phyloP scores from a whole-genome alignment of 2,329 filamentous ascomycete species.

The Allantophomopsis lycopodina region DNA sequence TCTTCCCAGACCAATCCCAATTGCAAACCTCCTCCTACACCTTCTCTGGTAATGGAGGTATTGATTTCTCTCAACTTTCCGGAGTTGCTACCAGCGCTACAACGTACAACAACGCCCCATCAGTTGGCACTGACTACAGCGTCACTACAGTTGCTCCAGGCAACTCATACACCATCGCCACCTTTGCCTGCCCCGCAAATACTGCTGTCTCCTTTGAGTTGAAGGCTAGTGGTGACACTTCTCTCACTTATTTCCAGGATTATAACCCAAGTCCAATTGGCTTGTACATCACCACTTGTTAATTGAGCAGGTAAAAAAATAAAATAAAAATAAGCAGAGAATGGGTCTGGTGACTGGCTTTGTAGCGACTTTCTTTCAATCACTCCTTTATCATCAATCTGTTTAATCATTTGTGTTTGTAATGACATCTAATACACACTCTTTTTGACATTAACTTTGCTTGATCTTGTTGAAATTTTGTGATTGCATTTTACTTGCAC shows the following conservation, averaged over 20 bases:
- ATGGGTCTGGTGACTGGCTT: too few species aligned
- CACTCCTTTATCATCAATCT: too few species aligned
- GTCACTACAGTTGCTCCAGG: constrained; percentile 32
- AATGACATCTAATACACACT: too few species aligned
- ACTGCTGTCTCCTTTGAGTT: constrained; percentile 36
- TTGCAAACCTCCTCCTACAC: constrained; percentile 43
- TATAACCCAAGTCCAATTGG: constrained; percentile 34
- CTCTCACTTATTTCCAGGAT: constrained; percentile 49
- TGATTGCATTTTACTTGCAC: too few species aligned
- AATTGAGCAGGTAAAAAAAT: not conserved
- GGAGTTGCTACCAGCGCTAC: constrained; percentile 30
- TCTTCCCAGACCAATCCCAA: constrained; percentile 40
- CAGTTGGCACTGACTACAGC: constrained; percentile 26
- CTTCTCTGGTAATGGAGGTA: constrained; percentile 35
- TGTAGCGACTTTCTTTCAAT: too few species aligned
- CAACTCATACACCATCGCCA: constrained; percentile 35
- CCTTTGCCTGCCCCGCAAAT: constrained; percentile 38
- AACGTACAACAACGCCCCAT: constrained; percentile 37
- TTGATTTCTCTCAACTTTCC: constrained; percentile 35
- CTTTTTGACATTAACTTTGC: too few species aligned
- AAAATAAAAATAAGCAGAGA: too few species aligned
- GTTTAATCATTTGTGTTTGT: too few species aligned
- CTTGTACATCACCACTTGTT: constrained; percentile 21
- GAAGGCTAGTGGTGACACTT: constrained; percentile 30
- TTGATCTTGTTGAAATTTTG: too few species aligned